These are phyloP conservation scores for Alternaria solani DNA, from an alignment of 2,329 filamentous ascomycete genomes.

Conservation along the genomic window DNA sequence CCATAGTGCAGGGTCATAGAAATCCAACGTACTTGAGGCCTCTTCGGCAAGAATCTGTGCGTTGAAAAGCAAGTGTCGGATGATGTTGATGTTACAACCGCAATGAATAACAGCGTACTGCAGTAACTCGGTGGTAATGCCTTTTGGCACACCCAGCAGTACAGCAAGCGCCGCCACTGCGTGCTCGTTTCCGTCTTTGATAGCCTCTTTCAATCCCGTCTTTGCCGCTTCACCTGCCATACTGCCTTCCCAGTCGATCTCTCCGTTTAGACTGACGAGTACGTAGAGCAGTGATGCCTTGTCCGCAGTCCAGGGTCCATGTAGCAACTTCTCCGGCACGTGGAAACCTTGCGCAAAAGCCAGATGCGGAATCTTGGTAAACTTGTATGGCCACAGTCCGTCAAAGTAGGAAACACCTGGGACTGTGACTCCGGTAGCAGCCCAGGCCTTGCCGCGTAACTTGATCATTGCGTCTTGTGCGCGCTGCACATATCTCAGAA, in stretches of 20 bases:
- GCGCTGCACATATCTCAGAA: slow-evolving; percentile 42
- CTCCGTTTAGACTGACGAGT: slow-evolving; percentile 43
- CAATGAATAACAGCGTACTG: slow-evolving; percentile 42
- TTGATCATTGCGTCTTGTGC: slow-evolving; percentile 41
- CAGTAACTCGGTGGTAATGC: slow-evolving; percentile 40
- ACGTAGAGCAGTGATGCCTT: slow-evolving; percentile 46
- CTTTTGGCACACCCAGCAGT: slow-evolving; percentile 40
- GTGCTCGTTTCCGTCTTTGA: slow-evolving; percentile 36
- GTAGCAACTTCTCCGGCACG: slow-evolving; percentile 49
- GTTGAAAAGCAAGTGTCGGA: slow-evolving; percentile 47
- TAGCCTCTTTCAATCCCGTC: slow-evolving; percentile 40
- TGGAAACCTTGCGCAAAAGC: slow-evolving; percentile 42
- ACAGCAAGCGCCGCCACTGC: slow-evolving; percentile 47
- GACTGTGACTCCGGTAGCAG: slow-evolving; percentile 35
- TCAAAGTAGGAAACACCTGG: slow-evolving; percentile 35
- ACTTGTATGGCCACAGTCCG: slow-evolving; percentile 42
- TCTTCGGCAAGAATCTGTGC: slow-evolving; percentile 40
- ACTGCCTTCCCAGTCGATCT: slow-evolving; percentile 47
- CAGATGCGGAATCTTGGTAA: slow-evolving; percentile 42
- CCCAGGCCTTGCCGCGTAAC: slow-evolving; percentile 43
- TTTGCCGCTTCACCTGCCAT: slow-evolving; percentile 47
- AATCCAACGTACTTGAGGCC: slow-evolving; percentile 34
- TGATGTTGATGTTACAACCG: slow-evolving; percentile 38
- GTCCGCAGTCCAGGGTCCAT: slow-evolving; percentile 43
- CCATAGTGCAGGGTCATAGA: slow-evolving; percentile 47